Conservation (phyloP, 768 basidiomycete genomes). For the Butyriboletus loyo region DNA sequence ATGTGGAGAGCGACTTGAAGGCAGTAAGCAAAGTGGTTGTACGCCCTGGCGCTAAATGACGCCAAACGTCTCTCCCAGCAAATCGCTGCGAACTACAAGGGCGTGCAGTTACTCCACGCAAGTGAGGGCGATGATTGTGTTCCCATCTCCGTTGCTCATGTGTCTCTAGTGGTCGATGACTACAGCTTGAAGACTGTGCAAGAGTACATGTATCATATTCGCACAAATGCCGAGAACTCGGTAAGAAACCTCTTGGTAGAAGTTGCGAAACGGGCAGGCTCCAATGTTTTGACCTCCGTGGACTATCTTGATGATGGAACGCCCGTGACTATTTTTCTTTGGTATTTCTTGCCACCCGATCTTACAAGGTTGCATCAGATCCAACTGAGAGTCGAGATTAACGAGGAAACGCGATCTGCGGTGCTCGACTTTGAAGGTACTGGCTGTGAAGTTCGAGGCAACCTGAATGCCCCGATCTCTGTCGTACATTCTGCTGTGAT, state of each 20-base stretch:
- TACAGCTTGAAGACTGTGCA: slow-evolving; percentile 86
- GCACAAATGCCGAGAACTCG: slow-evolving; percentile 81
- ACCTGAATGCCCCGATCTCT: slow-evolving; percentile 80
- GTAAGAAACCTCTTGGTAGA: slow-evolving; percentile 80
- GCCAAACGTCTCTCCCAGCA: slow-evolving; percentile 46
- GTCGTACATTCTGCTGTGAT: slow-evolving; percentile 87
- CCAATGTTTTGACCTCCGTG: slow-evolving; percentile 60
- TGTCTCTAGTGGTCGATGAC: slow-evolving; percentile 69
- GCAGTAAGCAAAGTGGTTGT: slow-evolving; percentile 51
- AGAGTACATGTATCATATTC: slow-evolving; percentile 91
- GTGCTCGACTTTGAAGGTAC: slow-evolving; percentile 84
- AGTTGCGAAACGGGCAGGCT: slow-evolving; percentile 67
- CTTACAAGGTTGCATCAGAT: slow-evolving; percentile 46
- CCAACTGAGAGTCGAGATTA: slow-evolving; percentile 70
- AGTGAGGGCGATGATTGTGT: slow-evolving; percentile 42
- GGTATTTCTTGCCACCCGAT: neutral
- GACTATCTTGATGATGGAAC: slow-evolving; percentile 91
- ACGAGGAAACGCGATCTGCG: slow-evolving; percentile 71
- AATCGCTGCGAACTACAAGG: slow-evolving; percentile 94
- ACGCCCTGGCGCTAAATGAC: neutral
- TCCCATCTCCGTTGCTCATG: slow-evolving; percentile 10
- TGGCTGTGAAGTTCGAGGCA: slow-evolving; percentile 79
- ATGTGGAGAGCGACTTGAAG: slow-evolving; percentile 90
- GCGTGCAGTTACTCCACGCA: slow-evolving; percentile 78
- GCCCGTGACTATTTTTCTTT: slow-evolving; percentile 47